Evolutionary conservation across 192 early-diverging fungal genomes (phyloP), one percentile per base, ranked within the genome.

Genomic region (Coemansia sp.): DNA sequence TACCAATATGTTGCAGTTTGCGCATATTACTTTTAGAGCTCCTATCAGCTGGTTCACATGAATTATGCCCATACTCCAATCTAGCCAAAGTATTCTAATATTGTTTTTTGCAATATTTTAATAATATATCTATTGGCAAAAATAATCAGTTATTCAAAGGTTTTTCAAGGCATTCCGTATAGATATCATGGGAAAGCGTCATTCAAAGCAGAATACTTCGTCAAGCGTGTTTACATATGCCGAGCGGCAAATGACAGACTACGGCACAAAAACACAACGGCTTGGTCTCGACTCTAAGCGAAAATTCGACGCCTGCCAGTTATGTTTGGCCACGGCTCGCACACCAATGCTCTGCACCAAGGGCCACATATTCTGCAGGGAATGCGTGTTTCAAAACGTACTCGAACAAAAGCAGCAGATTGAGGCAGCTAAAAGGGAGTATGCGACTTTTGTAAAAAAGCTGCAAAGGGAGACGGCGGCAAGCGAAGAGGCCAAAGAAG

Each of bases 161-260:
- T n/a, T n/a, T n/a, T n/a, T n/a, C n/a, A n/a, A n/a, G n/a, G n/a
- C n/a, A n/a, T n/a, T n/a, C n/a, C n/a, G n/a, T n/a, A n/a, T n/a
- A n/a, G n/a, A n/a, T n/a, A n/a, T n/a, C n/a, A 30, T 30, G 27
- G 27, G 27, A 7, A 30, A 30, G 7, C 27, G 92, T 13, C 94
- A 97, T 73, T 93, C 91, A 14, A 97, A 94, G 62, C 95, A 95
- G 74, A 94, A 94, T 67, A 98, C 91, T 2, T 89, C 93, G 7
- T 80, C 85, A 18, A 87, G 90, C 23, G 89, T 92, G 38, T 98
- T 98, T 67, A 98, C 93, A 2, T 89, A 93, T 67, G 90, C 90
- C 11, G 95, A 96, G 71, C 80, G 88, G 30, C 80, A 89, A 55
- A 84, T 89, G 73, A 81, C 93, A 6, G 87, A 91, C 49, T 98